These are phyloP conservation scores for Ascochyta rabiei DNA, from an alignment of 2,329 filamentous ascomycete species.

Conservation along the genomic window DNA sequence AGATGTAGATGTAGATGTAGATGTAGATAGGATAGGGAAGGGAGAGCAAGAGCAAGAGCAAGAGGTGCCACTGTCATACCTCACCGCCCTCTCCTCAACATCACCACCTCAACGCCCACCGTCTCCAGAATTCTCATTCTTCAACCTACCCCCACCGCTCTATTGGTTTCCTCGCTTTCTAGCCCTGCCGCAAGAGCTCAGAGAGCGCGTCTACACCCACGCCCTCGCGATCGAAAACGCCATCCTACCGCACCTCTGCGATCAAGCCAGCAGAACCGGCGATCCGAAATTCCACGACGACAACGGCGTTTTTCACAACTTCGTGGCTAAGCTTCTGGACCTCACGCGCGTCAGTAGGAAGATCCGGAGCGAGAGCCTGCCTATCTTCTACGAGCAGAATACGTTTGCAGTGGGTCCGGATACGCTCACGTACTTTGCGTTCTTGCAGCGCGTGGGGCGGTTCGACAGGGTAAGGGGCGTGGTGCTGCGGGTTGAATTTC, in stretches of 20 bases:
- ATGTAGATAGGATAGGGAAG: too few species aligned
- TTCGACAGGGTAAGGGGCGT: not conserved
- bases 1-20: too few species aligned
- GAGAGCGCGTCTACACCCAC: not conserved
- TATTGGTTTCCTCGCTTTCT: not conserved
- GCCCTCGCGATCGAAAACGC: not conserved
- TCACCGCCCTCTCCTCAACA: not conserved
- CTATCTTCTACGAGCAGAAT: conserved; percentile 1
- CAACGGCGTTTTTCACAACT: not conserved
- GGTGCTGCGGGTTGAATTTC: not conserved
- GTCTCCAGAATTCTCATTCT: too few species aligned
- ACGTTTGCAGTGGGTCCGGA: not conserved
- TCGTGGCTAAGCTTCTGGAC: not conserved
- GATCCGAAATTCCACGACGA: conserved; percentile 2
- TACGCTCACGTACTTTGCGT: not conserved
- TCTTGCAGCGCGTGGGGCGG: not conserved
- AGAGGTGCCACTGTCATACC: too few species aligned
- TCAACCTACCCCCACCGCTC: too few species aligned
- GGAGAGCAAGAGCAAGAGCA: too few species aligned
- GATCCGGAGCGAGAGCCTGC: not conserved
- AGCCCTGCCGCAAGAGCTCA: not conserved
- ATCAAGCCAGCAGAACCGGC: not conserved
- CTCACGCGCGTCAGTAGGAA: not conserved
- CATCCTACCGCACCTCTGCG: conserved; percentile 7
- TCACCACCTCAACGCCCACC: not conserved